A percentile compares a stretch with the other conserved stretches of the same genome.
phyloP scores from a whole-genome alignment of 345 rosid species.

The Pseudoturritis turrita region DNA sequence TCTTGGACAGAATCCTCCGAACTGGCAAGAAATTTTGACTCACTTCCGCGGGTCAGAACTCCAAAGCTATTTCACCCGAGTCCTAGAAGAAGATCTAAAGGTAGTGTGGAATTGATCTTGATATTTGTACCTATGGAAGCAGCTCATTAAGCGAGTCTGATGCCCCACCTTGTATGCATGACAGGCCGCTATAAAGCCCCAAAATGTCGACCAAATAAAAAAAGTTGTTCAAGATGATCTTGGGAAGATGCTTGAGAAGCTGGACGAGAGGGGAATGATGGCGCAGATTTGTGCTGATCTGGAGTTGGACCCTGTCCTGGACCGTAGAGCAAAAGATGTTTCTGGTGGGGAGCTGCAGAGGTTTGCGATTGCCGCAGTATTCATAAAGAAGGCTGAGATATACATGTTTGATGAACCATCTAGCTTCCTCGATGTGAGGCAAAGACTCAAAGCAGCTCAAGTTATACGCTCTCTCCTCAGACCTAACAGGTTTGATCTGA shows the following conservation, averaged over 20 bases:
- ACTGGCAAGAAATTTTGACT: constrained; percentile 90
- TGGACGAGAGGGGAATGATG: constrained; percentile 67
- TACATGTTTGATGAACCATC: constrained; percentile 96
- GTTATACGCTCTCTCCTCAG: constrained; percentile 75
- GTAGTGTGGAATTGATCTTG: constrained; percentile 23
- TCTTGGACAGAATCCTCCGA: constrained; percentile 74
- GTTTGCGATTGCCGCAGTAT: constrained; percentile 83
- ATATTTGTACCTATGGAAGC: not conserved
- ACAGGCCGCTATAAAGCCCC: constrained; percentile 83
- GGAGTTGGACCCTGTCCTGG: constrained; percentile 67
- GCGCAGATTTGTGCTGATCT: constrained; percentile 59
- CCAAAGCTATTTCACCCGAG: constrained; percentile 84
- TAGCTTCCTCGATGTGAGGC: constrained; percentile 87
- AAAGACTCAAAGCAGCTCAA: constrained; percentile 89
- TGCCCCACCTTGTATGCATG: not conserved
- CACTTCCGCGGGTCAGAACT: constrained; percentile 85
- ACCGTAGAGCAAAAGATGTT: constrained; percentile 72
- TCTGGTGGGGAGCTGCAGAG: constrained; percentile 94
- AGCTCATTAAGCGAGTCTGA: not conserved
- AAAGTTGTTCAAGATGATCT: constrained; percentile 76
- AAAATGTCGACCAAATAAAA: constrained; percentile 83
- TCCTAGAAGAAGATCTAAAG: constrained; percentile 84
- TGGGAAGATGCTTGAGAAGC: constrained; percentile 72
- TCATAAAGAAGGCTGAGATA: constrained; percentile 77
- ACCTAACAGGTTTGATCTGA: constrained; percentile 51